Evolutionary conservation across 2,329 filamentous ascomycete genomes (phyloP).

Genomic region (Trichoderma citrinoviride): DNA sequence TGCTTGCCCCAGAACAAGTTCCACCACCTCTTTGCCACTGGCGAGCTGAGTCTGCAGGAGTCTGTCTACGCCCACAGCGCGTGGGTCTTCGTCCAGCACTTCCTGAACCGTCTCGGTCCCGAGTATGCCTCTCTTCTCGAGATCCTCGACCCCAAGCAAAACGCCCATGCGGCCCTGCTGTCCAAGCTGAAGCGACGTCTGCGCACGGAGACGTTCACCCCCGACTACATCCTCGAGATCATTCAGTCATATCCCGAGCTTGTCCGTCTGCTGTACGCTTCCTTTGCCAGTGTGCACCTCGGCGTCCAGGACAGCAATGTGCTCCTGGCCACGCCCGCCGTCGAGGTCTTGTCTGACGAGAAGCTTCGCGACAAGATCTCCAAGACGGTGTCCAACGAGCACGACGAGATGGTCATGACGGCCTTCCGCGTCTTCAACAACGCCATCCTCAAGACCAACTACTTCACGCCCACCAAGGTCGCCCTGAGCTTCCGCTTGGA

Average conservation of each 20-base stretch:
- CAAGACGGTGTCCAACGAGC: constrained; percentile 82
- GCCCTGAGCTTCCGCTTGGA: constrained; percentile 94
- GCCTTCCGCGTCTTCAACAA: constrained; percentile 96
- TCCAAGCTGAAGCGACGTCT: constrained; percentile 94
- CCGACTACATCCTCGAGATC: constrained; percentile 97
- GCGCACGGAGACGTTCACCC: constrained; percentile 94
- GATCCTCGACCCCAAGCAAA: constrained; percentile 77
- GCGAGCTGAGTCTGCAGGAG: constrained; percentile 88
- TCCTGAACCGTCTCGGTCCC: constrained; percentile 88
- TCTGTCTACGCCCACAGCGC: constrained; percentile 96
- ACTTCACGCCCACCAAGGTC: constrained; percentile 95
- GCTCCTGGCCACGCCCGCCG: constrained; percentile 54
- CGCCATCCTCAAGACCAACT: constrained; percentile 94
- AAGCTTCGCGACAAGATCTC: constrained; percentile 74
- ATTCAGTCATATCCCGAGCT: constrained; percentile 87
- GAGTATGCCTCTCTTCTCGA: constrained; percentile 87
- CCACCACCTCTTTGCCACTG: constrained; percentile 81
- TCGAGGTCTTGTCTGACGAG: constrained; percentile 71
- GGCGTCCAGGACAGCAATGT: constrained; percentile 43
- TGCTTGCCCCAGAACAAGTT: constrained; percentile 98
- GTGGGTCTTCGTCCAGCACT: constrained; percentile 97
- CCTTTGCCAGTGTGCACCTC: constrained; percentile 85
- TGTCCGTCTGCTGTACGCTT: constrained; percentile 82
- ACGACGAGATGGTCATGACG: constrained; percentile 97
- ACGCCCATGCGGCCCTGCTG: constrained; percentile 78